Base-by-base conservation (phyloP, 2,329 filamentous ascomycete genomes). In the Dryadomyces quercus-mongolicae region DNA sequence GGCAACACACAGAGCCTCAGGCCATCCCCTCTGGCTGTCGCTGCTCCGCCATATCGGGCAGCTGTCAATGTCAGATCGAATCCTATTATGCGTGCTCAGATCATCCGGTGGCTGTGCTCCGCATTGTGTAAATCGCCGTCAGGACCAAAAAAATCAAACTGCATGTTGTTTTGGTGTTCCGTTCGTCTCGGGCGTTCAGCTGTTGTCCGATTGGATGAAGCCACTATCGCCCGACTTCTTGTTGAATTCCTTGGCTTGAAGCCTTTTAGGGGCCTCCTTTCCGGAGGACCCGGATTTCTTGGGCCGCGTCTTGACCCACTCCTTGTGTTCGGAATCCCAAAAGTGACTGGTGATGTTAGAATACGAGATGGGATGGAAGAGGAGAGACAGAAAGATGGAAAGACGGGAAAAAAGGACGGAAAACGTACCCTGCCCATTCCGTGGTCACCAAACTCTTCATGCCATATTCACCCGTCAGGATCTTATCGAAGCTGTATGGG, bases 401-500 rank as follows among this genome's bases (percentile, higher is more conserved):
- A 46, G 18, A 9, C 8, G 18, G 40, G 42, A 5, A 44, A 20
- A 42, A 9, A 40, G 10, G 15, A 22, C 15, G 34, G 1, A 18
- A 21, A 55, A 73, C 81, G 66, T 67, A 86, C 82, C 77, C 78
- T 62, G 78, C 69, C 69, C 77, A 85, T 53, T 80, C 70, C 1
- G 83, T 85, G 2, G 71, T 70, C 0, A 78, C 75, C 54, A 88
- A 65, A 25, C 80, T 78, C 68, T 76, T 80, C n/a, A 70, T 66
- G 34, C 77, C 74, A 61, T 88, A 88, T 69, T 88, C 85, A 34
- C 80, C 76, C 3, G 73, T 72, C 54, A 88, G 67, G 31, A 87
- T 79, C 62, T 74, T 75, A 61, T 86, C 82, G 59, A 85, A 86
- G 54, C 73, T 74, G 64, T 81, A 85, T 4, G 88, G 88, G 22